Evolutionary conservation across 441 rosid genomes (phyloP).

Genomic region (Monsonia emarginata): DNA sequence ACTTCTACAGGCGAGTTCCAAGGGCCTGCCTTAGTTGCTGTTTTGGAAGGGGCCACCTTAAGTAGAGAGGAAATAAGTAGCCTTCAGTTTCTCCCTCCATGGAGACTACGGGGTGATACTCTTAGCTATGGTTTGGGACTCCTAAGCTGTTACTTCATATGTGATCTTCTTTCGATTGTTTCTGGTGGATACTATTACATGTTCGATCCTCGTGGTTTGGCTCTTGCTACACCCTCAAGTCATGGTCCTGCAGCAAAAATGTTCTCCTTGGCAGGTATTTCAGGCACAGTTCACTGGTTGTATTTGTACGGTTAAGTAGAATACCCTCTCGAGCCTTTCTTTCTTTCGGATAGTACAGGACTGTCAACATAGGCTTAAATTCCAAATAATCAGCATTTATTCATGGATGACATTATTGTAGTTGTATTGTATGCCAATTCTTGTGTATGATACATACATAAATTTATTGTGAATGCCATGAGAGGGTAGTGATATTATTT

Average conservation of each 20-base stretch:
- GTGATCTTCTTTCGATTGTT: slow-evolving; percentile 72
- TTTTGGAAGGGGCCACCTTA: slow-evolving; percentile 81
- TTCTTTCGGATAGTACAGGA: neutral
- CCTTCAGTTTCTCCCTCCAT: slow-evolving; percentile 93
- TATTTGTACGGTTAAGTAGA: neutral
- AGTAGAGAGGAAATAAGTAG: slow-evolving; percentile 82
- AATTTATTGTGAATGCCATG: neutral
- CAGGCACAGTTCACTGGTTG: slow-evolving; percentile 3
- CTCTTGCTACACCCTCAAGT: slow-evolving; percentile 60
- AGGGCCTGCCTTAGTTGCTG: slow-evolving; percentile 88
- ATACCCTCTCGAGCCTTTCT: neutral
- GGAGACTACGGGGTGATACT: slow-evolving; percentile 81
- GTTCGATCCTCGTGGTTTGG: slow-evolving; percentile 88
- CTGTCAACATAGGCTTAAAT: neutral
- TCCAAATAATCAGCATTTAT: neutral
- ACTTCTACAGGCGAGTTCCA: slow-evolving; percentile 69
- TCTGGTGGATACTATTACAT: slow-evolving; percentile 88
- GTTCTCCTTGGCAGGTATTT: slow-evolving; percentile 78
- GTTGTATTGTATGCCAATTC: neutral
- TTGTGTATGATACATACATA: neutral
- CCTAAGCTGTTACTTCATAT: slow-evolving; percentile 72
- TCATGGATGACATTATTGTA: neutral
- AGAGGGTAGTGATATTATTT: neutral
- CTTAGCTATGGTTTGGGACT: slow-evolving; percentile 92
- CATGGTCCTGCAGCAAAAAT: slow-evolving; percentile 72